Evolutionary conservation across 495 filamentous ascomycete genomes (phyloP), one percentile per base, ranked within the genome.

Genomic region (Parathielavia appendiculata): DNA sequence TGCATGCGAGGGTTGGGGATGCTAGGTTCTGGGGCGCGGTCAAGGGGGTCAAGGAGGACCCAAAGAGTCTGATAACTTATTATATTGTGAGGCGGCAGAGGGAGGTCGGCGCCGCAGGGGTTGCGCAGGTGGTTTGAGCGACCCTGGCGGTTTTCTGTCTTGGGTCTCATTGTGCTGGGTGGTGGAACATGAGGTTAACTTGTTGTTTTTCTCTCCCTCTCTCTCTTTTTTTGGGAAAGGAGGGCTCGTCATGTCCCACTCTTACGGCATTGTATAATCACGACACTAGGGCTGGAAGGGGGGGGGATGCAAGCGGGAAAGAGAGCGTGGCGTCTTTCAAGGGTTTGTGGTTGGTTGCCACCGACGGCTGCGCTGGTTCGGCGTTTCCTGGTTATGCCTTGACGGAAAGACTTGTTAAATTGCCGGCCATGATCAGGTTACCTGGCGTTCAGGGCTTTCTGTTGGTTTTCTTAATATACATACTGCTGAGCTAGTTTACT

Each of bases 61-160:
- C 85, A 6, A 86, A 87, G 66, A 90, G 86, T 58, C 66, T 92
- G 57, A 82, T 92, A 59, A 88, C 85, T n/a, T 92, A 92, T 67
- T 92, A 90, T 73, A 85, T 91, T 66, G 86, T 86, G 17, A 88
- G 84, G 71, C 73, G 73, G 63, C 79, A 83, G 71, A 67, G 78
- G 57, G 80, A 81, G 64, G 41, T 10, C 16, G 56, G 54, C 3
- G 30, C 7, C 16, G 44, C 7, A 6, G 36, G 8, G 46, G 34
- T 11, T 41, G 56, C 12, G 5, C 43, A 17, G 26, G 30, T 32
- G 23, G 43, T 17, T 5, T n/a, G 34, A 13, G 12, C 14, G 4
- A 34, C 17, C 0, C 12, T 19, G 13, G 16, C 38, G 12, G n/a
- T 30, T 30, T 30, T 30, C 26, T 30, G 26, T 30, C 2, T 30